Conservation (phyloP, 345 rosid species). For the Physaria fendleri region DNA sequence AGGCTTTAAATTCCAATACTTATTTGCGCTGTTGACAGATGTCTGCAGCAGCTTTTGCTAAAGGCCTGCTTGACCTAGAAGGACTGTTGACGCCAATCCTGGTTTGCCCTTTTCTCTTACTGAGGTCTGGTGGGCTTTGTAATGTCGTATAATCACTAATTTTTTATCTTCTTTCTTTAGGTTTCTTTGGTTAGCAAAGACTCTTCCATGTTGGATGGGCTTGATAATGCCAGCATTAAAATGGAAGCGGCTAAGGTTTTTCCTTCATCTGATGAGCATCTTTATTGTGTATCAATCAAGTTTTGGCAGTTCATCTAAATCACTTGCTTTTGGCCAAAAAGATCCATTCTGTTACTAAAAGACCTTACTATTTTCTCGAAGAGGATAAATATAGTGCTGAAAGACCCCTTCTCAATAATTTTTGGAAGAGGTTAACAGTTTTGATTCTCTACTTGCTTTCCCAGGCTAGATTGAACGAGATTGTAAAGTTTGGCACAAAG, state of each 20-base stretch:
- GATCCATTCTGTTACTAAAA: neutral
- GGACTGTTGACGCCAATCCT: constrained; percentile 97
- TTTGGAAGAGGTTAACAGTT: neutral
- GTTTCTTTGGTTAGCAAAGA: too few relatives aligned
- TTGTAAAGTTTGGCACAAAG: constrained; percentile 57
- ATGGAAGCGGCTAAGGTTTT: constrained; percentile 40
- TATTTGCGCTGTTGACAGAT: constrained; percentile 48
- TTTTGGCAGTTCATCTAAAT: neutral
- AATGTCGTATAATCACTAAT: too few relatives aligned
- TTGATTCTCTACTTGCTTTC: constrained; percentile 1
- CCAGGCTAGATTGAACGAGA: constrained; percentile 91
- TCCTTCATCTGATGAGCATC: constrained; percentile 10
- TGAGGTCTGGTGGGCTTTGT: neutral
- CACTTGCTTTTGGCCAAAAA: neutral
- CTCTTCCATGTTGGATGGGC: constrained; percentile 52
- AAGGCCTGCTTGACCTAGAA: constrained; percentile 99
- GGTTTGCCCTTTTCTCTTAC: constrained; percentile 41
- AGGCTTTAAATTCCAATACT: neutral
- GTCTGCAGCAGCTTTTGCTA: constrained; percentile 99
- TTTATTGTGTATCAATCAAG: too few relatives aligned
- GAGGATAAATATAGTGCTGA: neutral
- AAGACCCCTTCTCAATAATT: neutral
- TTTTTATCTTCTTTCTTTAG: too few relatives aligned
- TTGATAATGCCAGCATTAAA: constrained; percentile 39
- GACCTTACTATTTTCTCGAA: neutral